phyloP scores from a whole-genome alignment of 768 basidiomycete species.

The Lentinula raphanica region DNA sequence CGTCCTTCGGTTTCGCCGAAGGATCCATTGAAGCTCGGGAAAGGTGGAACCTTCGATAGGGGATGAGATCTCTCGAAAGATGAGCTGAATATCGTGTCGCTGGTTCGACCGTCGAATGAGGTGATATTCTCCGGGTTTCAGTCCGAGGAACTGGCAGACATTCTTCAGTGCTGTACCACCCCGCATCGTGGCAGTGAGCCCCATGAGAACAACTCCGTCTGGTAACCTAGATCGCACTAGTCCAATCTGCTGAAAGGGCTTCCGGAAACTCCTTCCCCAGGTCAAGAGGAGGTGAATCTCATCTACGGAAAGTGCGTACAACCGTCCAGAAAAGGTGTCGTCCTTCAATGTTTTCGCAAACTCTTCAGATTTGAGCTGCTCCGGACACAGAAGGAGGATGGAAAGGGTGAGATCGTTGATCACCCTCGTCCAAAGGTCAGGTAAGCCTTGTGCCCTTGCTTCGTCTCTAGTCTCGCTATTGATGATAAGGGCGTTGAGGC shows the following conservation, averaged over 20 bases:
- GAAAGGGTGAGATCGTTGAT: background rate
- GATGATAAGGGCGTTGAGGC: background rate
- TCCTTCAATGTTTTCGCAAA: background rate
- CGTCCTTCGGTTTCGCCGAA: conserved; percentile 13
- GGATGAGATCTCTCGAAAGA: conserved; percentile 15
- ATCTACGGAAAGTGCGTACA: conserved; percentile 21
- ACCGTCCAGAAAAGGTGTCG: conserved; percentile 14
- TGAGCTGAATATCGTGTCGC: conserved; percentile 19
- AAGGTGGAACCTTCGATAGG: conserved; percentile 14
- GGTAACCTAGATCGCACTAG: conserved; percentile 14
- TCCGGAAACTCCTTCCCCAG: conserved; percentile 21
- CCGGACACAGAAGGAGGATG: background rate
- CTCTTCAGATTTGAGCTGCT: background rate
- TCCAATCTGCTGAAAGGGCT: conserved; percentile 19
- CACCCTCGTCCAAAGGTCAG: background rate
- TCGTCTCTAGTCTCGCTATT: background rate
- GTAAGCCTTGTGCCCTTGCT: no score
- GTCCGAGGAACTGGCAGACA: conserved; percentile 18
- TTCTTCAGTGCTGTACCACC: background rate
- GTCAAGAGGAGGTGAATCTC: conserved; percentile 20
- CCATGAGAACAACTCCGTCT: background rate
- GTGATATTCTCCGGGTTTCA: conserved; percentile 14
- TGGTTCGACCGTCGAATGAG: conserved; percentile 20
- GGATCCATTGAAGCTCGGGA: conserved; percentile 22
- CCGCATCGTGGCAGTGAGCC: background rate